Evolutionary conservation across 306 rosid species (phyloP).

Genomic region (Cercis canadensis): DNA sequence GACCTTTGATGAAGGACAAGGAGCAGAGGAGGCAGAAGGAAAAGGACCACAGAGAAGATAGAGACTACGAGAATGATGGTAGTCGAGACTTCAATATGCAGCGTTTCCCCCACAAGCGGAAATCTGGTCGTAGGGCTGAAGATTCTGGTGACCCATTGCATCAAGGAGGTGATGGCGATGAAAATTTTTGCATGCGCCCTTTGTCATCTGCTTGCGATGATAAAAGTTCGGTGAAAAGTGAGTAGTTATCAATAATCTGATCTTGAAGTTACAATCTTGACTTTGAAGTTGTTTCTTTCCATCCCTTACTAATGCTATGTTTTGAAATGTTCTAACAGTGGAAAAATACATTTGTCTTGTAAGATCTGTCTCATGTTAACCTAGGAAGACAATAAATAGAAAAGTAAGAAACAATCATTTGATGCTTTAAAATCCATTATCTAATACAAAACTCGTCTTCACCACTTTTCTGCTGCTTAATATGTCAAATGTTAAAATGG

Average conservation of each 20-base stretch:
- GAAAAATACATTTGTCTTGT: conserved; percentile 20
- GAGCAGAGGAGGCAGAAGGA: conserved; percentile 91
- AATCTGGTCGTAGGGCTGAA: conserved; percentile 66
- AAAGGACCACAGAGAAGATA: conserved; percentile 82
- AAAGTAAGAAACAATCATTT: neutral
- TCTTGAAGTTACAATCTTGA: conserved; percentile 30
- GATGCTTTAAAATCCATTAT: conserved; percentile 21
- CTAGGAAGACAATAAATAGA: conserved; percentile 14
- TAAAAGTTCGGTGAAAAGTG: conserved; percentile 76
- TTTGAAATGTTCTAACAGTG: conserved; percentile 15
- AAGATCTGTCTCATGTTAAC: conserved; percentile 6
- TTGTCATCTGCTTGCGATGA: conserved; percentile 74
- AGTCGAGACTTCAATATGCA: conserved; percentile 67
- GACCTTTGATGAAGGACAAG: conserved; percentile 74
- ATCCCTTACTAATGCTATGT: conserved; percentile 21
- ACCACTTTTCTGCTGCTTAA: conserved; percentile 12
- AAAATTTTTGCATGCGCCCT: conserved; percentile 70
- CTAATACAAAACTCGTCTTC: conserved; percentile 18
- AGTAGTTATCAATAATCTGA: conserved; percentile 44
- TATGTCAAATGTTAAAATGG: conserved; percentile 11
- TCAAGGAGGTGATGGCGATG: conserved; percentile 70
- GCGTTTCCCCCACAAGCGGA: conserved; percentile 67
- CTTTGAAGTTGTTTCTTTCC: conserved; percentile 15
- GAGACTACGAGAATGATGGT: conserved; percentile 80
- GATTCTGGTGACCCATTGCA: conserved; percentile 77